Base-by-base conservation (phyloP, 257 asterid species). In the Gynochthodes officinalis region DNA sequence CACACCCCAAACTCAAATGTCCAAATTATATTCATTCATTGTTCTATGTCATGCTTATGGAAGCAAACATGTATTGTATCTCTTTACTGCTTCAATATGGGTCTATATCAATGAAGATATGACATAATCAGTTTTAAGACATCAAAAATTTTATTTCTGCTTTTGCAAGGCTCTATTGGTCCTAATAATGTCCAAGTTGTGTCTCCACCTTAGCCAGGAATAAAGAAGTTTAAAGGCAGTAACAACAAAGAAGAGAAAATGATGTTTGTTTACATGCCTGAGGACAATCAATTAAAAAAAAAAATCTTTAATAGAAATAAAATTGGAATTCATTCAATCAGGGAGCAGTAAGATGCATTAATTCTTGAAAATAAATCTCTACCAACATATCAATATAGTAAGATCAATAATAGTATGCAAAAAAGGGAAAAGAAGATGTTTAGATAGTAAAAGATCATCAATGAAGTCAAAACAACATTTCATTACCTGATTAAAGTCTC, bases 401-500 rank as follows among this genome's bases (percentile, higher is more conserved):
- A 2, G 1, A 23, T n/a, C 42, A 32, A 39, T 44, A 39, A 21
- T 44, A 28, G 16, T 49, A n/a, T 14, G 18, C 14, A 32, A 33
- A 27, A n/a, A 48, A 42, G 54, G 40, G n/a, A 50, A 32, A 39
- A 32, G 61, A 57, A 32, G 15, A 62, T 19, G 43, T 53, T 18
- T 55, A 19, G 10, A 58, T 65, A 79, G 62, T 43, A 18, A 43
- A 75, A 32, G 23, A 53, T 52, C 32, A 53, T 35, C 79, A 75
- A 71, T 55, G 52, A 67, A 55, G 19, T 30, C 25, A 37, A 66
- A 46, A 65, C 71, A 64, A 46, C 7, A 28, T 53, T 30, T 21
- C 59, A 42, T 64, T 75, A 90, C 99, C 96, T 95, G 98, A 88
- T 95, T 87, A 82, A 95, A 92, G 67, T 95, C 99, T 72, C 99